phyloP scores from a whole-genome alignment of 2,329 filamentous ascomycete species.

The Alternaria ventricosa region DNA sequence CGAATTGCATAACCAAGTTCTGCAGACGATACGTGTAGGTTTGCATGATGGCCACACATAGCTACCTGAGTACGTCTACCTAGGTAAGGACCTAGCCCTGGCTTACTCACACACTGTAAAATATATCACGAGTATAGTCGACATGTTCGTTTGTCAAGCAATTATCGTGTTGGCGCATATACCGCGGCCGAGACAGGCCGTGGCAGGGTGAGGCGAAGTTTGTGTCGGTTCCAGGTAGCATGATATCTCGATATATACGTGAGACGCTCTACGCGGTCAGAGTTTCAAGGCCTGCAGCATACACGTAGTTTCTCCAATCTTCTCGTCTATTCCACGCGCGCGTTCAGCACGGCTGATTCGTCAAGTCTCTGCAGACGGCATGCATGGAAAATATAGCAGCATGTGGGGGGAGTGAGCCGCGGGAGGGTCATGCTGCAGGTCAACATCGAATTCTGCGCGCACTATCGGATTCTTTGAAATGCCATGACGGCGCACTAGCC shows the following conservation, averaged over 20 bases:
- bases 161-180: not conserved
- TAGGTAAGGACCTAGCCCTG: no score
- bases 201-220: not conserved
- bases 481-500: slow-evolving; percentile 7
- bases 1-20: no score
- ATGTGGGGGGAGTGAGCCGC: slow-evolving; percentile 1
- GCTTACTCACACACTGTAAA: no score
- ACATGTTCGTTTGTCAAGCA: not conserved
- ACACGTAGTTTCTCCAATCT: not conserved
- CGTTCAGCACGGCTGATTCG: not conserved
- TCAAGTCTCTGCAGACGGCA: not conserved
- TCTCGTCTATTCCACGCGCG: not conserved
- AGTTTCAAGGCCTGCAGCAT: not conserved
- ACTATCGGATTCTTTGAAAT: slow-evolving; percentile 17
- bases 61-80: no score
- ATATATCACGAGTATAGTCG: not conserved
- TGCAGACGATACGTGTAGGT: no score
- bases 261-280: not conserved
- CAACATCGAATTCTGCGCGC: slow-evolving; percentile 15
- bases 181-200: not conserved
- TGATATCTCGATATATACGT: not conserved
- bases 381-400: not conserved
- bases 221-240: not conserved
- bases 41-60: no score
- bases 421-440: not conserved